Evolutionary conservation across 1,284 basidiomycete species (phyloP).

Genomic region (Cryptococcus depauperatus): DNA sequence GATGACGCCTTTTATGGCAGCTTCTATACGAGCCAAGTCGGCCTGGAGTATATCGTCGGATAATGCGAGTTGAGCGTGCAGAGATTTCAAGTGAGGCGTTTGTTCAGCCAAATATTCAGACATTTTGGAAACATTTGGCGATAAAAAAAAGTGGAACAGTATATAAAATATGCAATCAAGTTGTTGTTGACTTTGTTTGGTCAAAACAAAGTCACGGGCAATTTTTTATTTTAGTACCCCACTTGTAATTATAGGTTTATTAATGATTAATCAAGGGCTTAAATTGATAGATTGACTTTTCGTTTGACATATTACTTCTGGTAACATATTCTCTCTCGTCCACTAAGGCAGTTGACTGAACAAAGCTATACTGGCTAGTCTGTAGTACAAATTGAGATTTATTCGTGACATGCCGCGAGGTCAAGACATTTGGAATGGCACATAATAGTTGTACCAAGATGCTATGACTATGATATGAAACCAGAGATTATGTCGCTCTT

Average conservation of each 20-base stretch:
- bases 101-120: constrained; percentile 39
- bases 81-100: constrained; percentile 30
- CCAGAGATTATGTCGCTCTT: too few relatives aligned
- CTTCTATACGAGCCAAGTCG: constrained; percentile 35
- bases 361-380: too few relatives aligned
- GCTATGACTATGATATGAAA: too few relatives aligned
- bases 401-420: too few relatives aligned
- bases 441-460: too few relatives aligned
- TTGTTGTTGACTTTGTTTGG: background rate
- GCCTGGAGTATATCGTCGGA: constrained; percentile 27
- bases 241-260: background rate
- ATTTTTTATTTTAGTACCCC: background rate
- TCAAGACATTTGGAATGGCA: too few relatives aligned
- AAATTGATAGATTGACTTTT: background rate
- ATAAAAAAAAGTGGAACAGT: too few relatives aligned
- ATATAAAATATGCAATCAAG: too few relatives aligned
- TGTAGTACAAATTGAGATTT: too few relatives aligned
- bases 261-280: background rate
- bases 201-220: background rate
- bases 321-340: too few relatives aligned
- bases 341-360: too few relatives aligned
- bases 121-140: constrained; percentile 15
- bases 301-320: too few relatives aligned
- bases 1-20: constrained; percentile 35
- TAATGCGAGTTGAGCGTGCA: constrained; percentile 36